phyloP scores from a whole-genome alignment of 2,329 filamentous ascomycete genomes.

The Teratosphaeria gauchensis region DNA sequence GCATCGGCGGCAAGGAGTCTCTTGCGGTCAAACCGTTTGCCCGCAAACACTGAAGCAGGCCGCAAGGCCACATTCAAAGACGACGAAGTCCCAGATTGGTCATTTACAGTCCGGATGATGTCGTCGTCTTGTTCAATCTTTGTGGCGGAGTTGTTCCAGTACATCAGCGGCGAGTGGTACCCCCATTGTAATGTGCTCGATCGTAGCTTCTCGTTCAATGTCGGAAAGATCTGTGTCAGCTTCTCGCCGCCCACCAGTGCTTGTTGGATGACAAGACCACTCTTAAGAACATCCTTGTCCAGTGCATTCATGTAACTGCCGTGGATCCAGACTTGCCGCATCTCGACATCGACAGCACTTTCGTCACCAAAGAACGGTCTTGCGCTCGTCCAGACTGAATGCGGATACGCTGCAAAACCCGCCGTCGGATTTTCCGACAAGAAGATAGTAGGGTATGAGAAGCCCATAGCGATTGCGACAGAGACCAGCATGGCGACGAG shows the following conservation, averaged over 20 bases:
- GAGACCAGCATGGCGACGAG: constrained; percentile 64
- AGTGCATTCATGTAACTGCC: constrained; percentile 72
- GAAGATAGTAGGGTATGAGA: constrained; percentile 67
- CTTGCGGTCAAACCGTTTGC: constrained; percentile 63
- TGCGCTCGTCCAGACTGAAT: constrained; percentile 63
- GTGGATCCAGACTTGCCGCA: constrained; percentile 75
- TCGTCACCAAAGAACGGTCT: constrained; percentile 23
- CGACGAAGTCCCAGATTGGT: constrained; percentile 51
- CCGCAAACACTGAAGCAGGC: constrained; percentile 71
- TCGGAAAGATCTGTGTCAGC: constrained; percentile 10
- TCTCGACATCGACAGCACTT: constrained; percentile 59
- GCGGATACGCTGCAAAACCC: constrained; percentile 61
- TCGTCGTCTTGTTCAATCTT: constrained; percentile 53
- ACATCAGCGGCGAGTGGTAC: constrained; percentile 73
- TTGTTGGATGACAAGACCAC: constrained; percentile 61
- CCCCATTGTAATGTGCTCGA: constrained; percentile 52
- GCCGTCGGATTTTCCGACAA: constrained; percentile 62
- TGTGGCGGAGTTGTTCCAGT: constrained; percentile 60
- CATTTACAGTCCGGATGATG: constrained; percentile 60
- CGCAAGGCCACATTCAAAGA: constrained; percentile 64
- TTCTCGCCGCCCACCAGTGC: constrained; percentile 48
- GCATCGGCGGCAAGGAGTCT: constrained; percentile 64
- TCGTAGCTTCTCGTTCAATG: constrained; percentile 16
- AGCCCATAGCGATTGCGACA: constrained; percentile 58
- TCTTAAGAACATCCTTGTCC: constrained; percentile 52